Conservation (phyloP, 768 basidiomycete species). For the Candolleomyces efflorescens region DNA sequence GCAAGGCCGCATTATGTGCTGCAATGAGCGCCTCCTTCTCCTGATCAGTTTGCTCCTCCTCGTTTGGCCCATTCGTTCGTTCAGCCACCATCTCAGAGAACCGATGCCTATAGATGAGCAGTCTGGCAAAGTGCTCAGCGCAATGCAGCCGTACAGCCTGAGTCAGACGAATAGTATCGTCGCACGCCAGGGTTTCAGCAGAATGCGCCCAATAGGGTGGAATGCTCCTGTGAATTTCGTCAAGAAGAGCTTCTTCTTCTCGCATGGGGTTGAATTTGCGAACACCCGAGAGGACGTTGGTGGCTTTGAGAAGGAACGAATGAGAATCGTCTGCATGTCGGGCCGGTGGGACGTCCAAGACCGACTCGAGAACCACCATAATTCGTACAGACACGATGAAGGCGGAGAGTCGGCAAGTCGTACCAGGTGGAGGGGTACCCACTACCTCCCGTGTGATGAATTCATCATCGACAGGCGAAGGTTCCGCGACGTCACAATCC, state of each 20-base stretch:
- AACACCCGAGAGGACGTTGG: conserved; percentile 60
- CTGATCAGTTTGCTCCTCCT: conserved; percentile 57
- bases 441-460: conserved; percentile 75
- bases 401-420: conserved; percentile 73
- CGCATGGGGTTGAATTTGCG: conserved; percentile 59
- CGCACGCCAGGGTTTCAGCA: conserved; percentile 73
- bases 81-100: conserved; percentile 77
- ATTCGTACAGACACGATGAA: conserved; percentile 75
- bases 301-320: conserved; percentile 75
- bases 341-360: conserved; percentile 76
- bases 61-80: conserved; percentile 45
- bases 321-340: conserved; percentile 58
- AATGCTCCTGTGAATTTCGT: conserved; percentile 70
- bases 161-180: conserved; percentile 85
- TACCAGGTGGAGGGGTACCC: conserved; percentile 62
- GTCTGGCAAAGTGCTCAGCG: conserved; percentile 80
- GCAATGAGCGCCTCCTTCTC: conserved; percentile 78
- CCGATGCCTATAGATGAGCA: conserved; percentile 87
- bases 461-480: conserved; percentile 83
- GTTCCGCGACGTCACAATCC: conserved; percentile 91
- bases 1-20: conserved; percentile 73
- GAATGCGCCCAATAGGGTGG: conserved; percentile 79
- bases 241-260: conserved; percentile 78
- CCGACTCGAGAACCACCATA: conserved; percentile 85
- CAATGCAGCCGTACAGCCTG: conserved; percentile 87